Evolutionary conservation across 2,329 filamentous ascomycete genomes (phyloP).

Genomic region (Botryotinia narcissicola): DNA sequence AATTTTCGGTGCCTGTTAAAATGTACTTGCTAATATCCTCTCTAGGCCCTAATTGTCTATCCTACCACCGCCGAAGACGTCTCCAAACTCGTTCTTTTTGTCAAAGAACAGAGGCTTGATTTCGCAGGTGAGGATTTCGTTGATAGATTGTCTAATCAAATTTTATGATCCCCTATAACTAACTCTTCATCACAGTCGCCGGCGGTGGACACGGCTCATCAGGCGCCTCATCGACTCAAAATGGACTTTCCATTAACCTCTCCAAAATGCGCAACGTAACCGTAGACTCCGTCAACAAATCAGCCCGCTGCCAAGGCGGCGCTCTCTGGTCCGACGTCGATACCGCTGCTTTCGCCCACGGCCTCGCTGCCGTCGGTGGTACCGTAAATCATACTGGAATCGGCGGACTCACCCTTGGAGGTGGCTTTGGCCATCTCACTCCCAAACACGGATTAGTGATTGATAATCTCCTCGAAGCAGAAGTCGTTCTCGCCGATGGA

Average conservation of each 20-base stretch:
- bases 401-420: conserved; percentile 18
- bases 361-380: conserved; percentile 16
- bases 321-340: conserved; percentile 25
- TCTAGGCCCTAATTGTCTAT: conserved; percentile 19
- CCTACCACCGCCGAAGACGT: conserved; percentile 25
- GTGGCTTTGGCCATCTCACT: conserved; percentile 18
- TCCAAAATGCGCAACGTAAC: conserved; percentile 25
- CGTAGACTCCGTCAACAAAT: conserved; percentile 21
- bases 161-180: not conserved
- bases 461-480: conserved; percentile 19
- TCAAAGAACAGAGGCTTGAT: conserved; percentile 20
- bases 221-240: conserved; percentile 6
- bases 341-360: conserved; percentile 9
- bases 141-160: not conserved
- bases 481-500: conserved; percentile 15
- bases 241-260: conserved; percentile 17
- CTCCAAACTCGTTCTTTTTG: conserved; percentile 20
- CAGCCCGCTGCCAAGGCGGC: conserved; percentile 24
- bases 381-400: conserved; percentile 19
- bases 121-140: conserved; percentile 6
- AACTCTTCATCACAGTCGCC: not conserved
- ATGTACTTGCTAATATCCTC: not conserved
- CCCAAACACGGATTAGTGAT: conserved; percentile 17
- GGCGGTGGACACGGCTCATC: conserved; percentile 21
- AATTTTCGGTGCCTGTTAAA: too few species aligned